phyloP scores from a whole-genome alignment of 2,329 filamentous ascomycete species.

The Chaetomium sp. region DNA sequence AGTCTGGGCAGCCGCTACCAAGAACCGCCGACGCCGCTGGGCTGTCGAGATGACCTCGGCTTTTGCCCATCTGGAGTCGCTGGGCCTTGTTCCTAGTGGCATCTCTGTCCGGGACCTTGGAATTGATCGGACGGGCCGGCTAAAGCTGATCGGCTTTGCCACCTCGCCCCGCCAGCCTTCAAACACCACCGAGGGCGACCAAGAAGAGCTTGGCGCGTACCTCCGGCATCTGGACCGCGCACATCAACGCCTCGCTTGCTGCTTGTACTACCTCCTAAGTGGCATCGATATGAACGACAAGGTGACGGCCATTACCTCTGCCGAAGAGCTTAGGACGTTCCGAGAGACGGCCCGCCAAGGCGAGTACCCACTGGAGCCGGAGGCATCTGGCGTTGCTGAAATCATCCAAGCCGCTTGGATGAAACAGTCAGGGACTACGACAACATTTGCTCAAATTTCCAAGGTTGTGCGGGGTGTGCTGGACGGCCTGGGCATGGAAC shows the following conservation, averaged over 20 bases:
- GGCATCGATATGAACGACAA: not conserved
- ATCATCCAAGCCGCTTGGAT: constrained; percentile 1
- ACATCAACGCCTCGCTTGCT: not conserved
- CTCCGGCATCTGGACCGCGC: not conserved
- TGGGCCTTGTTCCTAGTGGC: not conserved
- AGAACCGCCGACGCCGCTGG: not conserved
- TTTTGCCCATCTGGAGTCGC: not conserved
- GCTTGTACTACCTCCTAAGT: not conserved
- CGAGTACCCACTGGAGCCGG: not conserved
- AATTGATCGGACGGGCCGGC: not conserved
- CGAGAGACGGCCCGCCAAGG: not conserved
- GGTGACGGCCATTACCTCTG: not conserved
- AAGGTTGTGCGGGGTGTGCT: not conserved
- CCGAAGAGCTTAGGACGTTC: not conserved
- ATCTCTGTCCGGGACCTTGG: not conserved
- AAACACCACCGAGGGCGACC: not conserved
- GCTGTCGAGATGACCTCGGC: not conserved
- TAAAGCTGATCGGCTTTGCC: not conserved
- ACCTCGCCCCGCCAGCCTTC: not conserved
- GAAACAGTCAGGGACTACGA: not conserved
- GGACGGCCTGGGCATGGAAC: not conserved
- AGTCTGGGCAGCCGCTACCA: not conserved
- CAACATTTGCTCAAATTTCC: not conserved
- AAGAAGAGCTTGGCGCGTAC: not conserved
- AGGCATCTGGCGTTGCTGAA: not conserved